Percentiles rank a stretch among this genome's conserved stretches.
Evolutionary conservation across 1,284 basidiomycete species (phyloP).

Genomic region (Paramarasmius palmivorus): DNA sequence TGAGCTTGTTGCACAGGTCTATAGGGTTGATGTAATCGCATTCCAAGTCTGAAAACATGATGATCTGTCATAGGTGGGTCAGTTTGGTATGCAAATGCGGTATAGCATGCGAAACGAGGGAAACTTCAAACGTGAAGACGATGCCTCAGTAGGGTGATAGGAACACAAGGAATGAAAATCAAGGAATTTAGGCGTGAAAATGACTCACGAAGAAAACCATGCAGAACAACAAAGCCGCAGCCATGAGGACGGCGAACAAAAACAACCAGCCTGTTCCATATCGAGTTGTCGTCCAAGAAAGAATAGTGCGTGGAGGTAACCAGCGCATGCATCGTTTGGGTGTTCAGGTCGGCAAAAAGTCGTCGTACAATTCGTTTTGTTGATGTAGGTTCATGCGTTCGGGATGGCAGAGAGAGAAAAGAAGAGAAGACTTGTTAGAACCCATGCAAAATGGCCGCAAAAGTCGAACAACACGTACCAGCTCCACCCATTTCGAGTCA

Average conservation of each 20-base stretch:
- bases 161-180: too few relatives aligned
- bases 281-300: background rate
- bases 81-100: too few relatives aligned
- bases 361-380: too few relatives aligned
- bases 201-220: slow-evolving; percentile 96
- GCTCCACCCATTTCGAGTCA: slow-evolving; percentile 19
- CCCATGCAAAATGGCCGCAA: background rate
- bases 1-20: slow-evolving; percentile 99
- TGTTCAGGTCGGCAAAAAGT: slow-evolving; percentile 26
- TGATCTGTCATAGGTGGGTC: slow-evolving; percentile 71
- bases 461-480: slow-evolving; percentile 13
- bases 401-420: background rate
- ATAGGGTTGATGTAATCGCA: slow-evolving; percentile 99
- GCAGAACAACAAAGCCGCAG: slow-evolving; percentile 91
- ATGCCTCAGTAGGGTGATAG: too few relatives aligned
- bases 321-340: slow-evolving; percentile 49
- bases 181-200: too few relatives aligned
- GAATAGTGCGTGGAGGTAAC: slow-evolving; percentile 41
- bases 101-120: background rate
- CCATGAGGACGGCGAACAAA: slow-evolving; percentile 90
- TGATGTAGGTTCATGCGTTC: too few relatives aligned
- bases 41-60: slow-evolving; percentile 99
- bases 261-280: slow-evolving; percentile 82
- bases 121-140: too few relatives aligned
- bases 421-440: background rate